These are phyloP conservation scores for Anthracocystis walkeri DNA, from an alignment of 1,284 basidiomycete genomes.

Conservation along the genomic window DNA sequence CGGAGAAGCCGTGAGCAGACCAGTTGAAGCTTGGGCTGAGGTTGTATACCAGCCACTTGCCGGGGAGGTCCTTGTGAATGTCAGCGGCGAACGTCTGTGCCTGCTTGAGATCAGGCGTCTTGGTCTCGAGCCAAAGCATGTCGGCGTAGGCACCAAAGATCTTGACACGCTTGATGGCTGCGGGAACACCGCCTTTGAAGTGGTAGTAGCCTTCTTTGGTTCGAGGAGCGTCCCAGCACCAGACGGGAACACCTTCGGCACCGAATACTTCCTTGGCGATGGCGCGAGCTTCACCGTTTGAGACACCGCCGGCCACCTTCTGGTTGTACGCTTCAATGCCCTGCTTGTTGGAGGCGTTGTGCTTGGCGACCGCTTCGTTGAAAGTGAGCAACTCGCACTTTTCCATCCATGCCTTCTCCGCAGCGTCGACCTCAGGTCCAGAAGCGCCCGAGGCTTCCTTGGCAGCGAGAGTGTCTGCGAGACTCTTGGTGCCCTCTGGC, in stretches of 20 bases:
- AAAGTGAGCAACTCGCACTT: slow-evolving; percentile 76
- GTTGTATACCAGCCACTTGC: slow-evolving; percentile 92
- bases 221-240: slow-evolving; percentile 92
- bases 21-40: slow-evolving; percentile 94
- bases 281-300: slow-evolving; percentile 79
- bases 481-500: slow-evolving; percentile 54
- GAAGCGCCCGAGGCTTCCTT: slow-evolving; percentile 60
- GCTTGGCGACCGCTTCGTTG: slow-evolving; percentile 78
- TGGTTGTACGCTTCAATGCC: slow-evolving; percentile 73
- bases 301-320: slow-evolving; percentile 77
- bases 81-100: slow-evolving; percentile 82
- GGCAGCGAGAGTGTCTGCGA: slow-evolving; percentile 64
- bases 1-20: slow-evolving; percentile 83
- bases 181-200: slow-evolving; percentile 83
- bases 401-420: slow-evolving; percentile 68
- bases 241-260: slow-evolving; percentile 75
- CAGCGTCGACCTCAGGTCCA: slow-evolving; percentile 61
- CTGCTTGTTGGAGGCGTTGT: slow-evolving; percentile 65
- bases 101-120: slow-evolving; percentile 82
- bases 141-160: slow-evolving; percentile 75
- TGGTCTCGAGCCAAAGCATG: slow-evolving; percentile 80
- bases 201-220: slow-evolving; percentile 93
- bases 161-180: slow-evolving; percentile 84
- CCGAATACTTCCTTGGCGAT: slow-evolving; percentile 81
- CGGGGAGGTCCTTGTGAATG: slow-evolving; percentile 80